A percentile compares a stretch with the other conserved stretches of the same genome.
phyloP scores from a whole-genome alignment of 331 rosid species.

The Prunus yedoensis region DNA sequence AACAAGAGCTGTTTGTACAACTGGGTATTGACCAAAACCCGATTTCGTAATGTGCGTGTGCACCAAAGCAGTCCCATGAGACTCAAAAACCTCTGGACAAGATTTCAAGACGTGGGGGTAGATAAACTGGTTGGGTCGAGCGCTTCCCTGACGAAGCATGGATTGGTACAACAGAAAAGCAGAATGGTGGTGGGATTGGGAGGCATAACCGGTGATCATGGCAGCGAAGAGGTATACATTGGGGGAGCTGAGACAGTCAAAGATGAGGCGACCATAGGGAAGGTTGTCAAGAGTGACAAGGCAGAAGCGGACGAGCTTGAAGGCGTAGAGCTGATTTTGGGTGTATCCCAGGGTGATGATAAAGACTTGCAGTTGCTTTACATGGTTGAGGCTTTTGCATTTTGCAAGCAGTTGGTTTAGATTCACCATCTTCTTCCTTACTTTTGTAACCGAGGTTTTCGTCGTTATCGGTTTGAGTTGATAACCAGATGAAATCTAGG shows the following conservation, averaged over 20 bases:
- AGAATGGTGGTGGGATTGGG: conserved; percentile 36
- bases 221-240: conserved; percentile 68
- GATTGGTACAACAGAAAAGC: conserved; percentile 42
- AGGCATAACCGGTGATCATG: conserved; percentile 64
- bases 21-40: conserved; percentile 56
- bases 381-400: conserved; percentile 52
- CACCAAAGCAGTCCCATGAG: conserved; percentile 28
- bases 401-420: conserved; percentile 39
- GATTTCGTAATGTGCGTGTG: conserved; percentile 59
- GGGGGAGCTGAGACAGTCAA: conserved; percentile 47
- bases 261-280: conserved; percentile 56
- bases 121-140: conserved; percentile 54
- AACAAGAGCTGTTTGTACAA: conserved; percentile 68
- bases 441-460: background rate
- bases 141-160: conserved; percentile 43
- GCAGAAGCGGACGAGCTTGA: conserved; percentile 73
- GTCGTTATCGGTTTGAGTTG: too few relatives aligned
- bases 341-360: conserved; percentile 55
- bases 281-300: conserved; percentile 50
- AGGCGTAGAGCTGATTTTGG: conserved; percentile 67
- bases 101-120: conserved; percentile 65
- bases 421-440: background rate
- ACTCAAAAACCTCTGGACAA: conserved; percentile 33
- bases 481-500: too few relatives aligned
- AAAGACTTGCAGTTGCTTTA: conserved; percentile 65